Conservation (phyloP, 805 yeast species). For the Tetrapisispora iriomotensis region DNA sequence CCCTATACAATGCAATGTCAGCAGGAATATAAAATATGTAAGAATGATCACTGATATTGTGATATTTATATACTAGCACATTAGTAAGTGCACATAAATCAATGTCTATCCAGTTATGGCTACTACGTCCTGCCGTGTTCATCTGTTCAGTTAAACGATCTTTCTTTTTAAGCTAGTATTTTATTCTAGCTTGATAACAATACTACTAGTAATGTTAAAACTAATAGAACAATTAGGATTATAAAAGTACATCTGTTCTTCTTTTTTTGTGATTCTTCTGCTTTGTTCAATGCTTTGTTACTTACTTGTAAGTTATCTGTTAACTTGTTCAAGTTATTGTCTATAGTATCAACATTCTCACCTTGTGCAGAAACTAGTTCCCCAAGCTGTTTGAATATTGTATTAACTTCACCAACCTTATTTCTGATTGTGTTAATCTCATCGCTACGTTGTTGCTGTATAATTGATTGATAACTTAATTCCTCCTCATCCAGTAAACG, state of each 20-base stretch:
- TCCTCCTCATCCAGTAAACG: constrained; percentile 36
- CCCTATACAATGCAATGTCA: too few relatives aligned
- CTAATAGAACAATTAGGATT: constrained; percentile 44
- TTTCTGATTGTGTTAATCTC: constrained; percentile 64
- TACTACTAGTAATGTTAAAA: constrained; percentile 49
- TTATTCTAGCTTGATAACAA: too few relatives aligned
- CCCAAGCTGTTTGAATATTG: constrained; percentile 75
- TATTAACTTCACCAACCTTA: constrained; percentile 77
- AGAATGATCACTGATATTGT: too few relatives aligned
- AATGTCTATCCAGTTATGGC: too few relatives aligned
- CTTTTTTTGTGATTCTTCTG: constrained; percentile 62
- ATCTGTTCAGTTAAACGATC: too few relatives aligned
- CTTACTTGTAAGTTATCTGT: constrained; percentile 62
- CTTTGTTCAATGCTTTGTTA: constrained; percentile 56
- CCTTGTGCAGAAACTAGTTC: constrained; percentile 78
- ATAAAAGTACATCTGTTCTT: constrained; percentile 70
- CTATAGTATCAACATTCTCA: constrained; percentile 71
- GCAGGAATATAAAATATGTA: too few relatives aligned
- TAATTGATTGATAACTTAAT: constrained; percentile 50
- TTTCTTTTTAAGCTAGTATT: too few relatives aligned
- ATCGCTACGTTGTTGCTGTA: constrained; percentile 62
- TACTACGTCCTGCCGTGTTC: too few relatives aligned
- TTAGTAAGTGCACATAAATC: too few relatives aligned
- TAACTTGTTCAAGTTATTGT: constrained; percentile 60
- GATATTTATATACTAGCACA: too few relatives aligned